phyloP scores from a whole-genome alignment of 139 green algal species.

The Chlorella sp. region DNA sequence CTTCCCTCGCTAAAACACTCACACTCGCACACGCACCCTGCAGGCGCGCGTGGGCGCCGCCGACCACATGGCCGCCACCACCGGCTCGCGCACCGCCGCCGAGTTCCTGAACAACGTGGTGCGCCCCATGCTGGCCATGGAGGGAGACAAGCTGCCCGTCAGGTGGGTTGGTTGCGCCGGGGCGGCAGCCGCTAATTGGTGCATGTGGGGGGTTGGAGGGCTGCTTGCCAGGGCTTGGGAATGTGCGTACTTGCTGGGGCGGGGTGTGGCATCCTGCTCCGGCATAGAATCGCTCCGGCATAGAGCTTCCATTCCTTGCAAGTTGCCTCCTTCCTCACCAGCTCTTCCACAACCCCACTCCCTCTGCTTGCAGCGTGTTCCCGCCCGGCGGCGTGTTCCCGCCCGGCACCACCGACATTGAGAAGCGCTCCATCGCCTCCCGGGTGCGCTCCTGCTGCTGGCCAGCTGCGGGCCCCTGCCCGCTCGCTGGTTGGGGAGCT shows the following conservation, averaged over 20 bases:
- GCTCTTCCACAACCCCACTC: not conserved
- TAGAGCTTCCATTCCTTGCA: too few relatives aligned
- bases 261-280: too few relatives aligned
- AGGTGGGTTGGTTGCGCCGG: not conserved
- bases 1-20: too few relatives aligned
- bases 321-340: too few relatives aligned
- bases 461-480: too few relatives aligned
- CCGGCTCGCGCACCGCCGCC: conserved; percentile 1
- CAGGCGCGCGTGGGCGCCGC: conserved; percentile 11
- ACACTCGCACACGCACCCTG: not conserved
- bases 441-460: not conserved
- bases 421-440: conserved; percentile 58
- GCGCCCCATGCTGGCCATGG: conserved; percentile 58
- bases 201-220: not conserved
- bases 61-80: not conserved
- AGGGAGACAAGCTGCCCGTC: conserved; percentile 70
- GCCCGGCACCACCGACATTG: conserved; percentile 56
- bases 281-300: too few relatives aligned
- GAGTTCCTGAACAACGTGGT: conserved; percentile 62
- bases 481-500: too few relatives aligned
- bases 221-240: not conserved
- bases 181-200: not conserved
- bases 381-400: conserved; percentile 51
- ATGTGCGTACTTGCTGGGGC: too few relatives aligned
- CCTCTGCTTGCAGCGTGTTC: conserved; percentile 35